A percentile compares a stretch with the other conserved stretches of the same genome.
These are phyloP conservation scores for Entomortierella lignicola DNA, from an alignment of 192 early-diverging fungal genomes.

Conservation along the genomic window DNA sequence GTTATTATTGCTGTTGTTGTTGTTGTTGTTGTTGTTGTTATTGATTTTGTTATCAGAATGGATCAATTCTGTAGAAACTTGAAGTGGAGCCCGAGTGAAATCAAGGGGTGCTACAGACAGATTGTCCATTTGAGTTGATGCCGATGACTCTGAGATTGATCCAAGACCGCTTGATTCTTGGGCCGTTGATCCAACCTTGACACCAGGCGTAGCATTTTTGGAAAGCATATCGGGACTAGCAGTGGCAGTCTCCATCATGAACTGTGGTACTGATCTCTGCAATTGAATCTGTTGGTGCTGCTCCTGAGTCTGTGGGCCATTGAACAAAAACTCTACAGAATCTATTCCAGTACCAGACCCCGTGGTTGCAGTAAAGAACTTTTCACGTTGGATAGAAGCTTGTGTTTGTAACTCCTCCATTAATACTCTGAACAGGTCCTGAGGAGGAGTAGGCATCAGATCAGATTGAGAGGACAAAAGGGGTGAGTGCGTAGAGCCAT, in stretches of 20 bases:
- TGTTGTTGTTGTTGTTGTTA: too few species aligned
- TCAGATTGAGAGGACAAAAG: background rate
- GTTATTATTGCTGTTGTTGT: background rate
- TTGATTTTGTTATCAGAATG: too few species aligned
- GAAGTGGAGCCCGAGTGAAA: background rate
- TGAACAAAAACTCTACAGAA: constrained; percentile 43
- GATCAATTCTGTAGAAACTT: background rate
- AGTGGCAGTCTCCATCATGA: constrained; percentile 22
- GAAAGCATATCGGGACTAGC: constrained; percentile 7
- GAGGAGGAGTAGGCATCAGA: constrained; percentile 29
- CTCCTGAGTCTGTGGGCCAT: constrained; percentile 22
- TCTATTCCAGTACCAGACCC: constrained; percentile 34
- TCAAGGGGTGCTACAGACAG: background rate
- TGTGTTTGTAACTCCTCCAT: constrained; percentile 47
- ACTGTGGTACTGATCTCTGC: constrained; percentile 6
- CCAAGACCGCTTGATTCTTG: background rate
- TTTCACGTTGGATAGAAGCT: constrained; percentile 40
- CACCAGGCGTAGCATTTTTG: background rate
- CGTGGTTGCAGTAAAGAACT: constrained; percentile 32
- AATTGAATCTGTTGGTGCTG: constrained; percentile 4
- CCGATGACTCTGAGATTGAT: background rate
- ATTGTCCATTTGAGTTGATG: constrained; percentile 1
- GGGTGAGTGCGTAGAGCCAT: constrained; percentile 15
- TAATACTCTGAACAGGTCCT: constrained; percentile 42
- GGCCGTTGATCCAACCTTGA: constrained; percentile 3